phyloP scores from a whole-genome alignment of 2,329 filamentous ascomycete genomes.

The Claviceps paspali region DNA sequence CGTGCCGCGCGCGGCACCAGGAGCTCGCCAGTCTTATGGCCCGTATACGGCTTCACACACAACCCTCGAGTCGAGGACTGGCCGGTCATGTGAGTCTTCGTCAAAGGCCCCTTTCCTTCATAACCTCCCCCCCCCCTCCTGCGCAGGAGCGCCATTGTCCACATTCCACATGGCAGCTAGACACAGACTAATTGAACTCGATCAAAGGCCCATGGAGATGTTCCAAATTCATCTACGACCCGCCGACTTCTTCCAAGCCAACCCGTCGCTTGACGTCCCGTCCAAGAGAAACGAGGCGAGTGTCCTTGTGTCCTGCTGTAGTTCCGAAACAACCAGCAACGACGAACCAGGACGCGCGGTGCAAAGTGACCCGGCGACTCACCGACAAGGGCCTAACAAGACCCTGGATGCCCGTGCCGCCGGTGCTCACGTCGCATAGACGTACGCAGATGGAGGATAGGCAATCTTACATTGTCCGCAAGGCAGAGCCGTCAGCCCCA shows the following conservation, averaged over 20 bases:
- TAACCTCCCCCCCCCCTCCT: neutral
- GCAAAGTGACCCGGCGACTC: constrained; percentile 16
- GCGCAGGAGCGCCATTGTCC: neutral
- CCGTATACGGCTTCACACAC: constrained; percentile 33
- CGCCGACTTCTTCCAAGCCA: constrained; percentile 30
- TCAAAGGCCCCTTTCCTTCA: too few relatives aligned
- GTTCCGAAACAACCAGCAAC: constrained; percentile 2
- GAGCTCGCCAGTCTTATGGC: constrained; percentile 27
- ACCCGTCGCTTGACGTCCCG: constrained; percentile 31
- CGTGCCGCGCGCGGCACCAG: constrained; percentile 6
- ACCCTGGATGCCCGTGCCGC: constrained; percentile 9
- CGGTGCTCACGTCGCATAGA: constrained; percentile 8
- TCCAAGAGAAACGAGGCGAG: constrained; percentile 22
- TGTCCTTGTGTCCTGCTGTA: constrained; percentile 24
- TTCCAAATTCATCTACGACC: constrained; percentile 27
- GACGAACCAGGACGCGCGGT: constrained; percentile 9
- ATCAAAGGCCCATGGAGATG: constrained; percentile 29
- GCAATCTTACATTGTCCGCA: too few relatives aligned
- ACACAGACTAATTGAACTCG: constrained; percentile 1
- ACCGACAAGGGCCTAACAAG: constrained; percentile 15
- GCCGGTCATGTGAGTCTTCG: constrained; percentile 37
- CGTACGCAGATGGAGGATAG: too few relatives aligned
- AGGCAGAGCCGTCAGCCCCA: too few relatives aligned
- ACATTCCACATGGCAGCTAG: neutral
- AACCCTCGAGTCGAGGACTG: constrained; percentile 33